A percentile compares a stretch with the other conserved stretches of the same genome.
phyloP scores from a whole-genome alignment of 108 stramenopile genomes.

The Heterococcus sp. region DNA sequence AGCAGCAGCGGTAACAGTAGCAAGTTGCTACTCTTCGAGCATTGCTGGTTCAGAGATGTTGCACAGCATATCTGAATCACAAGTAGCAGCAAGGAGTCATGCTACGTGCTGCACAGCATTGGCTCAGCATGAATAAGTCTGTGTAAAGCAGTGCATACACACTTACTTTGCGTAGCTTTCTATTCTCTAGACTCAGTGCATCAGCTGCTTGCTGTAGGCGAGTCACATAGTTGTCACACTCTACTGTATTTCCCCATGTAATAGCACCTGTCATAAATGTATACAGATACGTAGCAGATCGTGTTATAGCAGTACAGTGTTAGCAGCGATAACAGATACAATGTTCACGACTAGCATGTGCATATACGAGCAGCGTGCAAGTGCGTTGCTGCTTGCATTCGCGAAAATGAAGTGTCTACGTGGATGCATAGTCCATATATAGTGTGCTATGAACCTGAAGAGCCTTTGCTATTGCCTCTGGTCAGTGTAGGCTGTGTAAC shows the following conservation, averaged over 20 bases:
- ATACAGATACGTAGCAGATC: too few species aligned
- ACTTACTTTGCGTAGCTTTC: conserved; percentile 52
- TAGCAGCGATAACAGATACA: too few species aligned
- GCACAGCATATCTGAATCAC: not conserved
- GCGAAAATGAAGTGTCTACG: not conserved
- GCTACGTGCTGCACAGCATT: not conserved
- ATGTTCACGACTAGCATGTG: not conserved
- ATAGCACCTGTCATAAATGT: conserved; percentile 1
- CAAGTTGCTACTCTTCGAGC: conserved; percentile 3
- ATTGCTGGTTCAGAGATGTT: not conserved
- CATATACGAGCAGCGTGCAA: not conserved
- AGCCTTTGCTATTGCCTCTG: not conserved
- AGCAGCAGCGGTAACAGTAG: too few species aligned
- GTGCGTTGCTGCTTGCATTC: not conserved
- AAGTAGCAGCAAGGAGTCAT: too few species aligned
- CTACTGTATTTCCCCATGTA: conserved; percentile 50
- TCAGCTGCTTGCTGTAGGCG: conserved; percentile 59
- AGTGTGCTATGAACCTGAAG: not conserved
- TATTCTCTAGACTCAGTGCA: conserved; percentile 58
- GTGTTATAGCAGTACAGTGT: too few species aligned
- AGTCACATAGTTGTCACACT: conserved; percentile 60
- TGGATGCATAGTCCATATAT: too few species aligned
- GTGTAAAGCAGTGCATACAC: too few species aligned
- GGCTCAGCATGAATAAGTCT: not conserved
- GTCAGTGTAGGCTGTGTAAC: not conserved